Base-by-base conservation (phyloP, 2,329 filamentous ascomycete species). In the Talaromyces sp. region DNA sequence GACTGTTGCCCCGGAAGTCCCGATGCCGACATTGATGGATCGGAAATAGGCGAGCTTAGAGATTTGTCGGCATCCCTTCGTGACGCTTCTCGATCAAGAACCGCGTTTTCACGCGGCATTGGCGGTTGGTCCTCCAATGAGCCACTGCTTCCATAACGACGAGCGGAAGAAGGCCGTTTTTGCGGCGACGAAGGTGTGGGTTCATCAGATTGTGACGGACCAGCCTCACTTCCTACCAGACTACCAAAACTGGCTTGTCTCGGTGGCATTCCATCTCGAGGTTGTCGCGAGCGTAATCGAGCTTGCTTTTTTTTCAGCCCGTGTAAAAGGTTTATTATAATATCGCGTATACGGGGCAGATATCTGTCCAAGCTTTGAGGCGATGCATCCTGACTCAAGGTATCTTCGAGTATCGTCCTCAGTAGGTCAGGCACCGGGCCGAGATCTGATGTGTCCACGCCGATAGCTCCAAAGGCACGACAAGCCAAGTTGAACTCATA, bases 401-500 rank as follows among this genome's bases (percentile, higher is more conserved):
- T 99, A 63, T 96, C 91, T 77, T 99, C 95, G 61, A 99, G 84
- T 63, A 99, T 98, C 64, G 88, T 88, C 69, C 95, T 88, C 66
- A 99, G 80, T 64, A 93, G 82, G 75, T 99, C 95, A 5, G 95
- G 95, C 2, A 99, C 95, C 69, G 96, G 96, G 63, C 95, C 95
- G 12, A 99, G 83, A 75, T 99, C 95, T 28, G 87, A 86, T 1
- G 93, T 97, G 71, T 99, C 95, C 66, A 99, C 95, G 66, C 96
- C 95, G 72, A 99, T 99, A 63, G 93, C 92, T 71, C 91, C 92
- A 78, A 99, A 99, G 65, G 95, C 93, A 62, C 95, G 89, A 76
- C 93, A 98, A 31, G 95, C 95, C 81, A 99, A 95, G 78, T 99
- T 99, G 83, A 99, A 99, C 78, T 99, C 95, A 78, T 99, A 99